phyloP scores from a whole-genome alignment of 1,284 basidiomycete species.

The Xanthoconium separans region DNA sequence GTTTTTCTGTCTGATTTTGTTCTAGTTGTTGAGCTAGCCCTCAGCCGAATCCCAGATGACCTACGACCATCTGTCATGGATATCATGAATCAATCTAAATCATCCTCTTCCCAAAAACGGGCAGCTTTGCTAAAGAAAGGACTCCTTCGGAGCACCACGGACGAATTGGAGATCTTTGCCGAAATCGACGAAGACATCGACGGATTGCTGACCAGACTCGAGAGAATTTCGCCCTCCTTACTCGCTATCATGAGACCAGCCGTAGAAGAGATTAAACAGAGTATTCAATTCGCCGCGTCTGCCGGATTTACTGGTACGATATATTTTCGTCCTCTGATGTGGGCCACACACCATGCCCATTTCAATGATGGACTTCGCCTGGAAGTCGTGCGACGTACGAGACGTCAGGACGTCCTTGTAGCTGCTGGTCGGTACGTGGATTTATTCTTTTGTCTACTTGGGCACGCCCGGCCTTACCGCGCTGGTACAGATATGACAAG shows the following conservation, averaged over 20 bases:
- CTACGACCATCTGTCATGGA: slow-evolving; percentile 55
- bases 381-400: slow-evolving; percentile 69
- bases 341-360: slow-evolving; percentile 57
- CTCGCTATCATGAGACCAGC: slow-evolving; percentile 45
- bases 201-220: slow-evolving; percentile 52
- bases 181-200: slow-evolving; percentile 67
- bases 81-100: slow-evolving; percentile 62
- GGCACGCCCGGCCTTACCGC: neutral
- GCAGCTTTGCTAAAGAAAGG: slow-evolving; percentile 65
- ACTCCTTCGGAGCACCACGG: slow-evolving; percentile 56
- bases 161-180: slow-evolving; percentile 68
- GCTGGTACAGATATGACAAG: slow-evolving; percentile 63
- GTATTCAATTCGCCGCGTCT: slow-evolving; percentile 58
- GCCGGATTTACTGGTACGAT: slow-evolving; percentile 66
- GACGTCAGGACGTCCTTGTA: slow-evolving; percentile 72
- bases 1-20: neutral
- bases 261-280: slow-evolving; percentile 62
- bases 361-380: slow-evolving; percentile 77
- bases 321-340: slow-evolving; percentile 71
- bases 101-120: slow-evolving; percentile 65
- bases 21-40: slow-evolving; percentile 61
- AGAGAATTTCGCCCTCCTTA: slow-evolving; percentile 59
- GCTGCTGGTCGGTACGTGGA: slow-evolving; percentile 70
- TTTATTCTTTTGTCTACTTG: neutral
- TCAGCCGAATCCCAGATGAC: slow-evolving; percentile 58